Percentiles rank a stretch among this genome's conserved stretches.
These are phyloP conservation scores for Rhodotorula graminis DNA, from an alignment of 768 basidiomycete species.

Conservation along the genomic window DNA sequence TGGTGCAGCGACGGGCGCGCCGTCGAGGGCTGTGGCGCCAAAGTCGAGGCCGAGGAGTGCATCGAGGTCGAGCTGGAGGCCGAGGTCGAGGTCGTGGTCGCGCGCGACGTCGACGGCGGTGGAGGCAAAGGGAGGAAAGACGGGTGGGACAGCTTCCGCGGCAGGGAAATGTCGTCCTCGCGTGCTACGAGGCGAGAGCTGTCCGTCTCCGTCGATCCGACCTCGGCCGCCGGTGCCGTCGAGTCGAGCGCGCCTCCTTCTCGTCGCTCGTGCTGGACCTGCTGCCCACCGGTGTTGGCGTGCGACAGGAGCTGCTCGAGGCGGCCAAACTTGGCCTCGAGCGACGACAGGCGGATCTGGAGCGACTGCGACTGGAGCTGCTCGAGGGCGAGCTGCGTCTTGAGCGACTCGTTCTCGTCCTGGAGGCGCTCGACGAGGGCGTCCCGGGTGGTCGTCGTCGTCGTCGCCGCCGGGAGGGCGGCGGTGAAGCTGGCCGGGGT, in stretches of 20 bases:
- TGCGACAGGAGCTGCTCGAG: conserved; percentile 19
- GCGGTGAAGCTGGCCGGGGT: background rate
- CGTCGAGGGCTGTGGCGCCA: background rate
- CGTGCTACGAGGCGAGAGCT: conserved; percentile 39
- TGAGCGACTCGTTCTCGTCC: conserved; percentile 34
- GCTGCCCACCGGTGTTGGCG: background rate
- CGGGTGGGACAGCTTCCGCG: conserved; percentile 34
- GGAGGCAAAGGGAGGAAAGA: conserved; percentile 1
- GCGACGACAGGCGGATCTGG: conserved; percentile 27
- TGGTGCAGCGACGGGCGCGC: conserved; percentile 20
- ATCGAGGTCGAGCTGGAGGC: conserved; percentile 5
- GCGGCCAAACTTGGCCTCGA: conserved; percentile 31
- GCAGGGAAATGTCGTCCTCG: conserved; percentile 35
- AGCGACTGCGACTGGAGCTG: conserved; percentile 28
- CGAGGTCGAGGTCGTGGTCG: conserved; percentile 1
- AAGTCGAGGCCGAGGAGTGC: background rate
- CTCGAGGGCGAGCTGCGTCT: conserved; percentile 30
- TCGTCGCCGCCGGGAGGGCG: background rate
- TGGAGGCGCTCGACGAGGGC: conserved; percentile 1
- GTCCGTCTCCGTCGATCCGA: conserved; percentile 12
- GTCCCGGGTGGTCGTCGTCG: background rate
- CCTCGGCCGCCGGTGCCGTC: background rate
- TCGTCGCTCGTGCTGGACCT: background rate
- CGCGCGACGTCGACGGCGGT: background rate
- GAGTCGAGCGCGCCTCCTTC: background rate